Percentiles rank a stretch among this genome's conserved stretches.
These are phyloP conservation scores for Fusarium sp. DNA, from an alignment of 2,329 filamentous ascomycete species.

Conservation along the genomic window DNA sequence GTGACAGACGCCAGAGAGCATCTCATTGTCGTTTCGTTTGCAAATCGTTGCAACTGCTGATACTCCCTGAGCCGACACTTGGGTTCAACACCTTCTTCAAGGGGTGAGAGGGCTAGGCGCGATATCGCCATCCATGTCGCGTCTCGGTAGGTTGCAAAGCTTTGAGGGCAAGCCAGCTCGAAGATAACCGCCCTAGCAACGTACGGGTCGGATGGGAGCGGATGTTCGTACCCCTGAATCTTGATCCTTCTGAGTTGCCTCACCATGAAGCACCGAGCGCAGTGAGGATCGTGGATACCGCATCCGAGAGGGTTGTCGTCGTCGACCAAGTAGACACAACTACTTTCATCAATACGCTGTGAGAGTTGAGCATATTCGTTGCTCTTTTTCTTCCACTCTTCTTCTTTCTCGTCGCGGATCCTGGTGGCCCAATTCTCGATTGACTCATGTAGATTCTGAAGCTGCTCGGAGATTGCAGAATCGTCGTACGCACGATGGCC, in stretches of 20 bases:
- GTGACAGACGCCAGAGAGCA: constrained; percentile 46
- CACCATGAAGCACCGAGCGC: constrained; percentile 52
- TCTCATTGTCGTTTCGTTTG: constrained; percentile 19
- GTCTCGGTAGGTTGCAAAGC: constrained; percentile 54
- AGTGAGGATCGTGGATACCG: constrained; percentile 43
- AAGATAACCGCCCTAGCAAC: constrained; percentile 53
- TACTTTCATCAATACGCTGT: constrained; percentile 43
- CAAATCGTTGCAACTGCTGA: constrained; percentile 33
- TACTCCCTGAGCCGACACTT: constrained; percentile 43
- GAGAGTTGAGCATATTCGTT: constrained; percentile 49
- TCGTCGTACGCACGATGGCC: constrained; percentile 44
- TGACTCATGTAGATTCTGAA: constrained; percentile 27
- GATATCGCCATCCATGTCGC: constrained; percentile 54
- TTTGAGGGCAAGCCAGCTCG: constrained; percentile 53
- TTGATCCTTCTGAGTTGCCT: constrained; percentile 44
- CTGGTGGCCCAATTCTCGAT: constrained; percentile 43
- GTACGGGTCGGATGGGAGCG: constrained; percentile 49
- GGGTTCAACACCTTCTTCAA: constrained; percentile 30
- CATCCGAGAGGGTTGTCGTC: constrained; percentile 23
- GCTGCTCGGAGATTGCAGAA: constrained; percentile 22
- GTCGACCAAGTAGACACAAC: constrained; percentile 48
- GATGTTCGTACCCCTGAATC: constrained; percentile 55
- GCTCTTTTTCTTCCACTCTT: constrained; percentile 49
- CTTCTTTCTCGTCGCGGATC: constrained; percentile 40
- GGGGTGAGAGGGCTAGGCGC: constrained; percentile 42